These are phyloP conservation scores for Panus rudis DNA, from an alignment of 768 basidiomycete species.

Conservation along the genomic window DNA sequence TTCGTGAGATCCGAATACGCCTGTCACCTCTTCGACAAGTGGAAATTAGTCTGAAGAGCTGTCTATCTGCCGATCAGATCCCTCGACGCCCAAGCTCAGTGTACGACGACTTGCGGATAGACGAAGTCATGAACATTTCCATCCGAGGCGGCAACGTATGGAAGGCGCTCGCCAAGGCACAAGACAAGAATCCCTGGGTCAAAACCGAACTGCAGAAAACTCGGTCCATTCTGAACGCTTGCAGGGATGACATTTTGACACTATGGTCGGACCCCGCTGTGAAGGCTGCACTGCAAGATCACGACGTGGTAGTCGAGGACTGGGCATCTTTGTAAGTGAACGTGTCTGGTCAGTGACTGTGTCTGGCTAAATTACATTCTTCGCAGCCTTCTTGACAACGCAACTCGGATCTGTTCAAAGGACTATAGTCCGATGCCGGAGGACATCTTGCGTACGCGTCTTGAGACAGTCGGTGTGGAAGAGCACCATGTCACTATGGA, in stretches of 20 bases:
- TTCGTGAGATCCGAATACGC: slow-evolving; percentile 41
- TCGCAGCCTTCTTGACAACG: slow-evolving; percentile 51
- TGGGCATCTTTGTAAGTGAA: slow-evolving; percentile 55
- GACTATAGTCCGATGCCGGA: slow-evolving; percentile 50
- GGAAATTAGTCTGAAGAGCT: slow-evolving; percentile 40
- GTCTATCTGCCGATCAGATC: slow-evolving; percentile 36
- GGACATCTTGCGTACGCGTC: slow-evolving; percentile 57
- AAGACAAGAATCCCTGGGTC: slow-evolving; percentile 9
- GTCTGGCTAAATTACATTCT: background rate
- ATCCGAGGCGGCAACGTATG: slow-evolving; percentile 42
- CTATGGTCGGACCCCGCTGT: slow-evolving; percentile 47
- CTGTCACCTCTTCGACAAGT: slow-evolving; percentile 51
- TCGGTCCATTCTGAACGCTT: slow-evolving; percentile 42
- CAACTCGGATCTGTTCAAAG: slow-evolving; percentile 40
- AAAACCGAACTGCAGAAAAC: slow-evolving; percentile 36
- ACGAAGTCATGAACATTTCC: no score
- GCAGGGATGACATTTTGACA: slow-evolving; percentile 43
- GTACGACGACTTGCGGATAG: no score
- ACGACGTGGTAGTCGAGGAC: slow-evolving; percentile 44
- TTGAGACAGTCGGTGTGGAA: slow-evolving; percentile 59
- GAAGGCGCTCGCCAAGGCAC: slow-evolving; percentile 37
- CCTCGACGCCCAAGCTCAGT: no score
- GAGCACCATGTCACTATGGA: slow-evolving; percentile 53
- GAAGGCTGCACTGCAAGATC: slow-evolving; percentile 33
- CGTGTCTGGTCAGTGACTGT: background rate